A percentile compares a stretch with the other conserved stretches of the same genome.
Conservation (phyloP, 2,329 filamentous ascomycete species). For the Trichoderma afroharzianum region DNA sequence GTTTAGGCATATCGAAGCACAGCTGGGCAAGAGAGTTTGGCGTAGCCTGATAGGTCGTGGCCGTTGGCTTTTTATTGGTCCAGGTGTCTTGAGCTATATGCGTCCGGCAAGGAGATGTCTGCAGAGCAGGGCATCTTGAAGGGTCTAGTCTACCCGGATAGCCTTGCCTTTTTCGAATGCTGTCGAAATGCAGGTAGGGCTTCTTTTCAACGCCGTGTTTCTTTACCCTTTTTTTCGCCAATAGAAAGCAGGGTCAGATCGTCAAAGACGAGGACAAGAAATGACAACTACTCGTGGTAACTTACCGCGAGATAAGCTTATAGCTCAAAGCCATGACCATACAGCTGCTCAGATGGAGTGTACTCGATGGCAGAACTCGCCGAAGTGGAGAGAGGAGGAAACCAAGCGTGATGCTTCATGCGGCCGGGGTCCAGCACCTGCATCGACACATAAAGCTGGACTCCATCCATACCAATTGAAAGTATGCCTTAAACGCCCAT, state of each 20-base stretch:
- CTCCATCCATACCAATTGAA: not conserved
- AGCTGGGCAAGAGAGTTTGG: not conserved
- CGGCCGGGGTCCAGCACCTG: not conserved
- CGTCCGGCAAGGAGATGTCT: slow-evolving; percentile 1
- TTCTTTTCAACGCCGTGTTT: not conserved
- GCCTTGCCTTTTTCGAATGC: not conserved
- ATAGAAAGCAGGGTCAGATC: not conserved
- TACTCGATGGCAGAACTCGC: not conserved
- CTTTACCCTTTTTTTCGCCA: not conserved
- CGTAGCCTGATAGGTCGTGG: not conserved
- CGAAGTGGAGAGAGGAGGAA: not conserved
- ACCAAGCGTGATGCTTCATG: not conserved
- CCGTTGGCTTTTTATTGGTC: not conserved
- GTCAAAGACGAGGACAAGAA: not conserved
- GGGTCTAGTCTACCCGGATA: slow-evolving; percentile 5
- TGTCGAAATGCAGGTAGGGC: not conserved
- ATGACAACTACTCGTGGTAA: not conserved
- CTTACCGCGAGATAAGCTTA: not conserved
- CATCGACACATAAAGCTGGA: not conserved
- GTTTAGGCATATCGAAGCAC: not conserved
- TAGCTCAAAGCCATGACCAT: not conserved
- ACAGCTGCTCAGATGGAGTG: not conserved
- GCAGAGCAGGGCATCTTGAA: not conserved
- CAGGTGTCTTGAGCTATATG: slow-evolving; percentile 1
- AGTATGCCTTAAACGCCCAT: not conserved